Percentiles rank a stretch among this genome's conserved stretches.
These are phyloP conservation scores for Aspergillus hiratsukae DNA, from an alignment of 2,329 filamentous ascomycete species.

Conservation along the genomic window DNA sequence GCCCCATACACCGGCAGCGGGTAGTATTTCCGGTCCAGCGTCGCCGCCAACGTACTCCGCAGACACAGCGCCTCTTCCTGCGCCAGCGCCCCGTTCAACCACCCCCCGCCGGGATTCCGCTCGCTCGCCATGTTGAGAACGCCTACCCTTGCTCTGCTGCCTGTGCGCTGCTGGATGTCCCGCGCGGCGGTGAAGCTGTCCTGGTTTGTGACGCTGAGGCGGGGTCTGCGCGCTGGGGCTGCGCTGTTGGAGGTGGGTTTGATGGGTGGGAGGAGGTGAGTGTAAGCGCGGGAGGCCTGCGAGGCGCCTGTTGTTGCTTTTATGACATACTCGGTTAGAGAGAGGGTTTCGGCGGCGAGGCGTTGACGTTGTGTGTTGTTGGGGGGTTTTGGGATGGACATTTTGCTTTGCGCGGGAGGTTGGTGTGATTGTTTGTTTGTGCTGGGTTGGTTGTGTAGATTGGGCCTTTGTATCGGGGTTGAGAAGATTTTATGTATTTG, in stretches of 20 bases:
- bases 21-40: conserved; percentile 37
- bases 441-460: not conserved
- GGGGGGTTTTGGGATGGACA: conserved; percentile 2
- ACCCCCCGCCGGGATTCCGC: conserved; percentile 54
- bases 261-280: not conserved
- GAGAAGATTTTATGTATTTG: no score
- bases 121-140: conserved; percentile 59
- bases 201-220: conserved; percentile 3
- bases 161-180: conserved; percentile 1
- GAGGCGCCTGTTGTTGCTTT: not conserved
- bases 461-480: not conserved
- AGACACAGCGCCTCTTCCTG: conserved; percentile 63
- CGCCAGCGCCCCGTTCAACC: conserved; percentile 53
- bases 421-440: not conserved
- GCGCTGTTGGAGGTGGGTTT: not conserved
- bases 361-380: conserved; percentile 8
- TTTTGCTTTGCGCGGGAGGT: not conserved
- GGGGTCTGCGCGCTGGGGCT: not conserved
- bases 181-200: conserved; percentile 13
- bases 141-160: conserved; percentile 19
- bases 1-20: conserved; percentile 45
- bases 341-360: conserved; percentile 6
- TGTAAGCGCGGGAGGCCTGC: not conserved
- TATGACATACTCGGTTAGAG: conserved; percentile 1
- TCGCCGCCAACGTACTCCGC: conserved; percentile 39